Evolutionary conservation across 1,139 yeast genomes (phyloP).

Genomic region (Maudiozyma humilis): DNA sequence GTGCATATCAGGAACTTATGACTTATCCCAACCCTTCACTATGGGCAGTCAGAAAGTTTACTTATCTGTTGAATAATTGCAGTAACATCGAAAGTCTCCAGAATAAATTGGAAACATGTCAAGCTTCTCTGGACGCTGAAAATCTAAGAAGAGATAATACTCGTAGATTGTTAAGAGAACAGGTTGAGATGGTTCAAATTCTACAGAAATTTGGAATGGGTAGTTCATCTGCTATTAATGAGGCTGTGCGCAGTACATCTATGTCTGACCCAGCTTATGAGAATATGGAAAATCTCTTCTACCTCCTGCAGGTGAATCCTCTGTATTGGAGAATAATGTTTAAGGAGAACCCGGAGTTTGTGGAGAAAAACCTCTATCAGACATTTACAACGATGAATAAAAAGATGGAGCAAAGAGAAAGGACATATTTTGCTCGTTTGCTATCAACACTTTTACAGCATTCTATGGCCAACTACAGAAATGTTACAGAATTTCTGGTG

Average conservation of each 20-base stretch:
- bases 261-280: constrained; percentile 19
- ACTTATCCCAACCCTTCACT: constrained; percentile 69
- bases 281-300: constrained; percentile 68
- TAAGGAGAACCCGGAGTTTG: constrained; percentile 22
- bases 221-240: constrained; percentile 2
- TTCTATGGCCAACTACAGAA: constrained; percentile 19
- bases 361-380: constrained; percentile 23
- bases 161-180: constrained; percentile 20
- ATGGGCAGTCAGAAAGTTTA: constrained; percentile 67
- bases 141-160: constrained; percentile 59
- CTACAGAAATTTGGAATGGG: constrained; percentile 16
- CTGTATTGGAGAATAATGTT: constrained; percentile 57
- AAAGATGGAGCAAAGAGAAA: constrained; percentile 49
- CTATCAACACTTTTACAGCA: constrained; percentile 45
- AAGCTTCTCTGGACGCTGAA: constrained; percentile 68
- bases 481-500: constrained; percentile 20
- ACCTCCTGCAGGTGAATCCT: constrained; percentile 79
- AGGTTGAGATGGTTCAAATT: constrained; percentile 18
- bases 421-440: constrained; percentile 58
- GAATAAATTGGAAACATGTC: constrained; percentile 55
- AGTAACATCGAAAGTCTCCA: constrained; percentile 74
- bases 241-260: constrained; percentile 1
- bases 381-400: constrained; percentile 27
- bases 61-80: constrained; percentile 65
- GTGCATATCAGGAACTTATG: constrained; percentile 66